phyloP scores from a whole-genome alignment of 129 eudicot species.

The Pittosporum tobira region DNA sequence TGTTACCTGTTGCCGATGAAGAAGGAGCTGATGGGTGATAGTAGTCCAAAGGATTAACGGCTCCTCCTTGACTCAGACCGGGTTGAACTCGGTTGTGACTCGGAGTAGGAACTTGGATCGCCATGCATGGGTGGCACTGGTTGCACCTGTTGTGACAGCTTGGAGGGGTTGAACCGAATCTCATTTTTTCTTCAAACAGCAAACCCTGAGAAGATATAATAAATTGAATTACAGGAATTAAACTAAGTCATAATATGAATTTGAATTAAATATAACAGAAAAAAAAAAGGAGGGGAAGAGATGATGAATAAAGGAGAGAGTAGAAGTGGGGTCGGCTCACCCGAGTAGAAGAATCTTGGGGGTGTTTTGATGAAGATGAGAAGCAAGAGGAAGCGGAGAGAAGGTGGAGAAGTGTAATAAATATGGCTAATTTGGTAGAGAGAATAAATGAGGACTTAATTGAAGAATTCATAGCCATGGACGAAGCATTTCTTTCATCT shows the following conservation, averaged over 20 bases:
- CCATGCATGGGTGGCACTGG: conserved; percentile 67
- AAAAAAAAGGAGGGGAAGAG: too few relatives aligned
- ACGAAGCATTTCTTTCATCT: conserved; percentile 7
- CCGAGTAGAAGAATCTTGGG: conserved; percentile 8
- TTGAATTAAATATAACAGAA: background rate
- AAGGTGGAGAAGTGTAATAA: conserved; percentile 12
- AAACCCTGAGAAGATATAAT: conserved; percentile 16
- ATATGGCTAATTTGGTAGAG: background rate
- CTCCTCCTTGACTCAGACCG: conserved; percentile 12
- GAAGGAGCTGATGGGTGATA: conserved; percentile 16
- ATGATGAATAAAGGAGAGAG: too few relatives aligned
- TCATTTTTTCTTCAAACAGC: conserved; percentile 35
- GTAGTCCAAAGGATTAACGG: conserved; percentile 15
- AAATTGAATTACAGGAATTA: background rate
- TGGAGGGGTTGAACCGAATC: conserved; percentile 61
- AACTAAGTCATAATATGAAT: background rate
- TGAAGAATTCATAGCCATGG: conserved; percentile 5
- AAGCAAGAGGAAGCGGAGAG: conserved; percentile 14
- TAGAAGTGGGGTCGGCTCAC: conserved; percentile 6
- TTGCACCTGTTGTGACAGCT: conserved; percentile 60
- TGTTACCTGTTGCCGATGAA: conserved; percentile 30
- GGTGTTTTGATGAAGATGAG: background rate
- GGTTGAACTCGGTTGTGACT: conserved; percentile 47
- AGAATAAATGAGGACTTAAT: background rate
- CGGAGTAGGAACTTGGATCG: conserved; percentile 45